Evolutionary conservation across 1,139 yeast species (phyloP).

Genomic region (Pichia norvegensis): DNA sequence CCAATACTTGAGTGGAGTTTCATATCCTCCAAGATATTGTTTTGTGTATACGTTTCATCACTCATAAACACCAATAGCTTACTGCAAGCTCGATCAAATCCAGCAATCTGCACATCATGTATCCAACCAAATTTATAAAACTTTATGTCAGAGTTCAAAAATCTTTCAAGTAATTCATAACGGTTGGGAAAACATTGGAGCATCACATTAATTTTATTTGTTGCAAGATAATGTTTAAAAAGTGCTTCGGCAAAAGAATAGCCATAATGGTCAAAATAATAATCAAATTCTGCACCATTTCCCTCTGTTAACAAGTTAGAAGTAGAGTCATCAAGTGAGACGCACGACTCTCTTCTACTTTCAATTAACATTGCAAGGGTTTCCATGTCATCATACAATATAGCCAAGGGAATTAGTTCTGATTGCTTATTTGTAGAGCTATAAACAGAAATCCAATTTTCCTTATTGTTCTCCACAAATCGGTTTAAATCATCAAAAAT

Average conservation of each 20-base stretch:
- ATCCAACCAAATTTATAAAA: conserved; percentile 70
- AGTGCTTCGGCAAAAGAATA: conserved; percentile 62
- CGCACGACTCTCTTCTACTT: conserved; percentile 35
- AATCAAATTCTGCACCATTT: conserved; percentile 33
- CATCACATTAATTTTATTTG: conserved; percentile 47
- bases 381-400: conserved; percentile 55
- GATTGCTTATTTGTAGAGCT: conserved; percentile 19
- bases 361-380: conserved; percentile 56
- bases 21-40: not conserved
- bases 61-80: not conserved
- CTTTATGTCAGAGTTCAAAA: conserved; percentile 37
- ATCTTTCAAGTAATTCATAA: conserved; percentile 42
- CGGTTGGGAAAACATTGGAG: conserved; percentile 53
- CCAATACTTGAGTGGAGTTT: conserved; percentile 9
- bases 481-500: conserved; percentile 2
- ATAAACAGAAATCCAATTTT: conserved; percentile 25
- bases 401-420: conserved; percentile 47
- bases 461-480: conserved; percentile 16
- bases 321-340: conserved; percentile 3
- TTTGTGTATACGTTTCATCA: not conserved
- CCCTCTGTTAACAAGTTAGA: conserved; percentile 24
- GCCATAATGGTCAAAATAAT: conserved; percentile 55
- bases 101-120: conserved; percentile 35
- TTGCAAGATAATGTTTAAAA: conserved; percentile 50
- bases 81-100: not conserved